Evolutionary conservation across 805 yeast genomes (phyloP), one percentile per base, ranked within the genome.

Genomic region (Kodamaea kakaduensis): DNA sequence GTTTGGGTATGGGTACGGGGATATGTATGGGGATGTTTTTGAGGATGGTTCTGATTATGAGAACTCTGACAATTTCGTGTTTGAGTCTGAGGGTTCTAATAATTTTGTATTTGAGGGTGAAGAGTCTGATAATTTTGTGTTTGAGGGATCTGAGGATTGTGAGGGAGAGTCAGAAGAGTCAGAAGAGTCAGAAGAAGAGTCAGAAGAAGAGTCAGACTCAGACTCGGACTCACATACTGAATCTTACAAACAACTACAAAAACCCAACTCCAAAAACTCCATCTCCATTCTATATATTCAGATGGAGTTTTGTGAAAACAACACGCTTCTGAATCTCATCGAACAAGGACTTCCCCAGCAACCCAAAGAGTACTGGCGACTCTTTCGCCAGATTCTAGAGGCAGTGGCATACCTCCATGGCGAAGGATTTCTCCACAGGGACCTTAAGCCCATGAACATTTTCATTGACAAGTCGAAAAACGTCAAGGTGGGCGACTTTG

Each of bases 231-330:
- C n/a, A n/a, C n/a, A n/a, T n/a, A n/a, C n/a, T n/a, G n/a, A 25
- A 8, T 25, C 28, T n/a, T n/a, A 9, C 12, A 25, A 9, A n/a
- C n/a, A n/a, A n/a, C n/a, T n/a, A n/a, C 18, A 12, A 12, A 16
- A 24, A 16, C 9, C 57, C 63, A 29, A 67, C 67, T 2, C 48
- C 44, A 5, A 13, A 10, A 9, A 5, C 6, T 30, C 27, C 5
- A 18, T 21, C 44, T 83, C 89, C 35, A 87, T 95, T 0, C 60
- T 93, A 19, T 93, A 85, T 55, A 93, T 93, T 46, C 99, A 93
- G 54, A 93, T 93, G 99, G 98, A 93, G 57, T 93, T 93, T 50
- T 93, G 99, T 61, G 98, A 93, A 51, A 93, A 90, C 52, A 86
- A 85, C 39, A 90, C 99, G 0, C 61, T 93, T 18, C 73, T 75